Percentiles rank a stretch among this genome's conserved stretches.
phyloP scores from a whole-genome alignment of 148 eudicot species.

The Mesembryanthemum crystallinum region DNA sequence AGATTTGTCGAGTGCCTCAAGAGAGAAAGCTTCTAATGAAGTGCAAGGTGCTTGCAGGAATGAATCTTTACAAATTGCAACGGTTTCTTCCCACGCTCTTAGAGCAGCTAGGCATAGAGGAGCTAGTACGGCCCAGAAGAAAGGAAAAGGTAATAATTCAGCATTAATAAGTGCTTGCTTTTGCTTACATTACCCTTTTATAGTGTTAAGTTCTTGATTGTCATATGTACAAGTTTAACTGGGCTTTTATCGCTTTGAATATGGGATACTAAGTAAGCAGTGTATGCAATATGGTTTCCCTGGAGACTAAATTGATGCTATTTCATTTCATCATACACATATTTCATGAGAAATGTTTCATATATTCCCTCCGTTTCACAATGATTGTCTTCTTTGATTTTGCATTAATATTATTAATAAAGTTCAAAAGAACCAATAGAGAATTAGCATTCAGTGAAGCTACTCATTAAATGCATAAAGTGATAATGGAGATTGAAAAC shows the following conservation, averaged over 20 bases:
- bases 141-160: slow-evolving; percentile 20
- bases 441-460: too few species aligned
- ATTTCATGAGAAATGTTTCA: too few species aligned
- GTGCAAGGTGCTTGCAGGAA: background rate
- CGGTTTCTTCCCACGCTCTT: slow-evolving; percentile 8
- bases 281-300: background rate
- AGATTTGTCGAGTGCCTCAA: background rate
- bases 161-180: background rate
- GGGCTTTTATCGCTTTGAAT: background rate
- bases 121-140: background rate
- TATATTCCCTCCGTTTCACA: too few species aligned
- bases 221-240: background rate
- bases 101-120: slow-evolving; percentile 4
- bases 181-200: background rate
- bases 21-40: background rate
- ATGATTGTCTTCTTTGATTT: too few species aligned
- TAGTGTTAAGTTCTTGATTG: background rate
- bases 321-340: too few species aligned
- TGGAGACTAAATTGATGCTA: background rate
- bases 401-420: too few species aligned
- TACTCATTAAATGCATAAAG: too few species aligned
- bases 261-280: background rate
- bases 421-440: too few species aligned
- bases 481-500: too few species aligned
- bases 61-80: background rate